These are phyloP conservation scores for Murraya paniculata DNA, from an alignment of 345 rosid genomes.

Conservation along the genomic window DNA sequence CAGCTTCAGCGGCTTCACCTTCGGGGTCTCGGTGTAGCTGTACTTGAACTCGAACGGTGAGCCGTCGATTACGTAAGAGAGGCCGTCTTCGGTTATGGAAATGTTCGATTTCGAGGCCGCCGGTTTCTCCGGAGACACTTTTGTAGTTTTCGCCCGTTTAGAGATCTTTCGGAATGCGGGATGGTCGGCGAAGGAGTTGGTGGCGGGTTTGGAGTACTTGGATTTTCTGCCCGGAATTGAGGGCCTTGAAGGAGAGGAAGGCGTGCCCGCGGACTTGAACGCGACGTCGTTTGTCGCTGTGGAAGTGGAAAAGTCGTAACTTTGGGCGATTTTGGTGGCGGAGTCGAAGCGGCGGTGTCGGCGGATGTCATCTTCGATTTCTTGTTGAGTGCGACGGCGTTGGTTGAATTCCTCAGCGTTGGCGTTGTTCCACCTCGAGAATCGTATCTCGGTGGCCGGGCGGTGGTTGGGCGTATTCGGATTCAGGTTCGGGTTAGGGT, in stretches of 20 bases:
- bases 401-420: constrained; percentile 62
- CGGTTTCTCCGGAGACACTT: constrained; percentile 15
- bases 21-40: constrained; percentile 94
- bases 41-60: constrained; percentile 95
- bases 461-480: constrained; percentile 20
- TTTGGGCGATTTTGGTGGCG: constrained; percentile 42
- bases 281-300: constrained; percentile 9
- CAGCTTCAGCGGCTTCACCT: constrained; percentile 67
- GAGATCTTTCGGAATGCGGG: constrained; percentile 41
- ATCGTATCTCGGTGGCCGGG: constrained; percentile 46
- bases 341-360: constrained; percentile 64
- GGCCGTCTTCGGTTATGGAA: constrained; percentile 58
- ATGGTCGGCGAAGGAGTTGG: constrained; percentile 22
- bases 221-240: constrained; percentile 82
- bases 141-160: constrained; percentile 22
- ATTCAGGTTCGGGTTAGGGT: constrained; percentile 19
- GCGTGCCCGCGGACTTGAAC: constrained; percentile 68
- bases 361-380: constrained; percentile 71
- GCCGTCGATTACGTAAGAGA: constrained; percentile 72
- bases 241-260: constrained; percentile 66
- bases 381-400: constrained; percentile 57
- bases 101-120: constrained; percentile 41
- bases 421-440: constrained; percentile 84
- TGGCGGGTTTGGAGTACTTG: constrained; percentile 63
- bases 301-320: constrained; percentile 17